A percentile compares a stretch with the other conserved stretches of the same genome.
Evolutionary conservation across 345 rosid genomes (phyloP).

Genomic region (Boechera stricta): DNA sequence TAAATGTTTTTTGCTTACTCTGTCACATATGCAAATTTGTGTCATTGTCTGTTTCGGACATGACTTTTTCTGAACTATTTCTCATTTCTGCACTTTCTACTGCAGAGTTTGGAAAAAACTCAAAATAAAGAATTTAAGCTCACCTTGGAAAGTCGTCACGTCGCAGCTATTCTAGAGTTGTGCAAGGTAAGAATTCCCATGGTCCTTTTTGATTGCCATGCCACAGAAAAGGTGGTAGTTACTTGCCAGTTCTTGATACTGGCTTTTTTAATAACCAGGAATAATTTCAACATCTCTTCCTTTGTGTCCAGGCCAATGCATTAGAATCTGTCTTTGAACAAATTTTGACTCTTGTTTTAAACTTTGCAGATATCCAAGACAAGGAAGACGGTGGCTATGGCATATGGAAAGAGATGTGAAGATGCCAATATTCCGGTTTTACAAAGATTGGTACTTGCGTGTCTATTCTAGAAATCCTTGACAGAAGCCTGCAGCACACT

Average conservation of each 20-base stretch:
- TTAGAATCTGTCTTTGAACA: slow-evolving; percentile 28
- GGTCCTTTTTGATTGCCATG: slow-evolving; percentile 28
- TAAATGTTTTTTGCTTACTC: slow-evolving; percentile 20
- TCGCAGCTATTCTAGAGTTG: slow-evolving; percentile 76
- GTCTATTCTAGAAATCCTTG: slow-evolving; percentile 3
- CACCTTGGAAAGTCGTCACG: slow-evolving; percentile 67
- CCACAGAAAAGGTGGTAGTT: not conserved
- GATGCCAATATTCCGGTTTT: slow-evolving; percentile 76
- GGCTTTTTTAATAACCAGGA: not conserved
- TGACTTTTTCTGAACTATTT: slow-evolving; percentile 16
- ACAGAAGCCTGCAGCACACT: slow-evolving; percentile 30
- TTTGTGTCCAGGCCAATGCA: slow-evolving; percentile 2
- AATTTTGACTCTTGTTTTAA: slow-evolving; percentile 35
- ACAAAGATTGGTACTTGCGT: slow-evolving; percentile 70
- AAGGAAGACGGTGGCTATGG: slow-evolving; percentile 75
- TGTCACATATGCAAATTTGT: slow-evolving; percentile 19
- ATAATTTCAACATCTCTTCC: slow-evolving; percentile 24
- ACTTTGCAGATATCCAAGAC: slow-evolving; percentile 79
- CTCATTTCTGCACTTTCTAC: slow-evolving; percentile 30
- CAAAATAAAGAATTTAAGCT: slow-evolving; percentile 71
- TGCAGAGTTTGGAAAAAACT: slow-evolving; percentile 74
- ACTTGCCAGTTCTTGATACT: slow-evolving; percentile 17
- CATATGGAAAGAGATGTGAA: slow-evolving; percentile 84
- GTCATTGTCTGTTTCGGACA: not conserved
- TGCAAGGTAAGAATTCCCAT: slow-evolving; percentile 68